A percentile compares a stretch with the other conserved stretches of the same genome.
These are phyloP conservation scores for Xylariales sp. DNA, from an alignment of 2,329 filamentous ascomycete species.

Conservation along the genomic window DNA sequence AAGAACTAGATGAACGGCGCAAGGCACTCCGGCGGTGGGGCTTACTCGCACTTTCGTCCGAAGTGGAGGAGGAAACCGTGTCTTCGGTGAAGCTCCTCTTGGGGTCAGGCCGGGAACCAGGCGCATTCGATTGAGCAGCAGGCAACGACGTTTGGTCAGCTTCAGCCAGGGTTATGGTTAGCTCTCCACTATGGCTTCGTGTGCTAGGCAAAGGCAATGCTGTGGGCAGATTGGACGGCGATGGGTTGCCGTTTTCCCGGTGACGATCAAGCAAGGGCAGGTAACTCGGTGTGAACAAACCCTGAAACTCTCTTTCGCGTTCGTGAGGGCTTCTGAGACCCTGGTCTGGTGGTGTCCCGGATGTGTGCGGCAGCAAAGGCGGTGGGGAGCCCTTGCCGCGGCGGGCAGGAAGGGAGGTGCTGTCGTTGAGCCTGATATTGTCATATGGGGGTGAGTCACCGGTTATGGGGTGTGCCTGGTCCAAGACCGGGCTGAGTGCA, in stretches of 20 bases:
- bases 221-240: slow-evolving; percentile 10
- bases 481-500: slow-evolving; percentile 34
- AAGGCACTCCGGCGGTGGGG: slow-evolving; percentile 49
- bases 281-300: slow-evolving; percentile 59
- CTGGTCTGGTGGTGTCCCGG: slow-evolving; percentile 28
- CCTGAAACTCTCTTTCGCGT: slow-evolving; percentile 55
- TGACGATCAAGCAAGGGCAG: slow-evolving; percentile 58
- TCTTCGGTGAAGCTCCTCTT: slow-evolving; percentile 40
- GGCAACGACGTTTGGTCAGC: slow-evolving; percentile 6
- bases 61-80: slow-evolving; percentile 45
- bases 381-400: slow-evolving; percentile 29
- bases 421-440: slow-evolving; percentile 2
- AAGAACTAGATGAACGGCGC: slow-evolving; percentile 49
- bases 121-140: slow-evolving; percentile 12
- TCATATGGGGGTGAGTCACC: slow-evolving; percentile 29
- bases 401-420: slow-evolving; percentile 11
- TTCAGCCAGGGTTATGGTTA: slow-evolving; percentile 17
- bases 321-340: slow-evolving; percentile 42
- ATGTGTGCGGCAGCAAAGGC: slow-evolving; percentile 34
- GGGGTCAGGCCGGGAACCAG: slow-evolving; percentile 26
- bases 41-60: slow-evolving; percentile 47
- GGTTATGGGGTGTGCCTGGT: slow-evolving; percentile 13
- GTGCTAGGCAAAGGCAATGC: slow-evolving; percentile 10
- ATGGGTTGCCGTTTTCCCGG: slow-evolving; percentile 19
- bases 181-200: slow-evolving; percentile 21